Base-by-base conservation (phyloP, 148 eudicot genomes). In the Silene uniflora region DNA sequence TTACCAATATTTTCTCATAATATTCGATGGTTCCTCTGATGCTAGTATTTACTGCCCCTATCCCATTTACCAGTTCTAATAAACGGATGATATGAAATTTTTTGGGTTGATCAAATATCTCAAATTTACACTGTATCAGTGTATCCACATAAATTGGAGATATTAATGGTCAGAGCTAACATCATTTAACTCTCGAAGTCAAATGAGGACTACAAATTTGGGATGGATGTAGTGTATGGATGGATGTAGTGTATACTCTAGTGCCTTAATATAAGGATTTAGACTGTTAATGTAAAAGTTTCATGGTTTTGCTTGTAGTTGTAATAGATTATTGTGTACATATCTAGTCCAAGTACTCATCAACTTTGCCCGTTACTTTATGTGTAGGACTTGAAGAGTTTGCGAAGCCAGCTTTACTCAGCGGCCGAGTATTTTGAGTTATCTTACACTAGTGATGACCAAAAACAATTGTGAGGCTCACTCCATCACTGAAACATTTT, bases 401-500 rank as follows among this genome's bases (percentile, higher is more conserved):
- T 94, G 85, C 84, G 93, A 76, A 83, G 88, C 60, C 98, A 94
- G 76, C 77, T 94, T 49, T 94, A 94, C 81, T 87, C 98, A 11
- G 98, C 98, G 59, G 98, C 98, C 21, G 98, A 95, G 81, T 95
- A 90, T 74, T 95, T 95, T 77, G 98, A 95, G 80, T 25, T 85
- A 58, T 92, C 97, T 23, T 90, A 88, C 84, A 82, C 83, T 46
- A 89, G 87, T 42, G 97, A 95, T 74, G 93, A 92, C 78, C 89
- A 92, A 85, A 92, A 92, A 79, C 88, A 92, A 59, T 80, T 85
- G 98, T 95, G 75, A 91, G 97, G 56, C 73, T 69, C 62, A 10
- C 62, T 24, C 69, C 18, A 39, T 67, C 54, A 17, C 13, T 59
- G 32, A 29, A 18, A 66, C 23, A 11, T 27, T 23, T 47, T 49